These are phyloP conservation scores for Artemisia tridentata DNA, from an alignment of 129 eudicot species.

Conservation along the genomic window DNA sequence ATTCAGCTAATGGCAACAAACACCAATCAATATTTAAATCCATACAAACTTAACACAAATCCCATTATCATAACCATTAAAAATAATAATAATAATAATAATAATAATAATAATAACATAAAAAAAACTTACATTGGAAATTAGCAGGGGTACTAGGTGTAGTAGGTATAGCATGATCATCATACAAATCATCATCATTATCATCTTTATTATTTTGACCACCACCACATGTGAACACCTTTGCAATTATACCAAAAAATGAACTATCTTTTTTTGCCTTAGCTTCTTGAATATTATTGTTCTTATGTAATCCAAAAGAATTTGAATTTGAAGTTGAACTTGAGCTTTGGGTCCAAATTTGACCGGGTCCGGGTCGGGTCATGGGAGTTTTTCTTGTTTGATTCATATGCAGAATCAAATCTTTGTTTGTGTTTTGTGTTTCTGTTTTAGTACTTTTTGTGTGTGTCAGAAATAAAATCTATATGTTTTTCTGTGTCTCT, in stretches of 20 bases:
- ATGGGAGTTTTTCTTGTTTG: constrained; percentile 42
- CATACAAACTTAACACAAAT: too few species aligned
- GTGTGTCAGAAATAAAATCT: neutral
- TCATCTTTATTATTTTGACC: constrained; percentile 10
- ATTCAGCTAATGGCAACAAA: too few species aligned
- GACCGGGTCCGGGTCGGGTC: constrained; percentile 36
- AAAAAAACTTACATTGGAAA: constrained; percentile 27
- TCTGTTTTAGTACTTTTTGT: neutral
- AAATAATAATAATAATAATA: too few species aligned
- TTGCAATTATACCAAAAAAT: constrained; percentile 21
- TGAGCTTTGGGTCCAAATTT: constrained; percentile 31
- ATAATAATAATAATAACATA: too few species aligned
- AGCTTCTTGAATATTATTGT: neutral
- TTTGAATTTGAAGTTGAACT: constrained; percentile 27
- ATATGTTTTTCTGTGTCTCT: neutral
- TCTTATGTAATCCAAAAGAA: constrained; percentile 13
- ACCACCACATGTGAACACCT: constrained; percentile 29
- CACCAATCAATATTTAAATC: too few species aligned
- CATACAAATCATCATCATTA: constrained; percentile 12
- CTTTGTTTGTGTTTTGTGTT: neutral
- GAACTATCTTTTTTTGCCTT: constrained; percentile 16
- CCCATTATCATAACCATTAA: neutral
- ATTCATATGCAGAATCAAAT: constrained; percentile 38
- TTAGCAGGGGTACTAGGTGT: constrained; percentile 5
- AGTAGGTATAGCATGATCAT: neutral